These are phyloP conservation scores for Mitragyna speciosa DNA, from an alignment of 257 asterid species.

Conservation along the genomic window DNA sequence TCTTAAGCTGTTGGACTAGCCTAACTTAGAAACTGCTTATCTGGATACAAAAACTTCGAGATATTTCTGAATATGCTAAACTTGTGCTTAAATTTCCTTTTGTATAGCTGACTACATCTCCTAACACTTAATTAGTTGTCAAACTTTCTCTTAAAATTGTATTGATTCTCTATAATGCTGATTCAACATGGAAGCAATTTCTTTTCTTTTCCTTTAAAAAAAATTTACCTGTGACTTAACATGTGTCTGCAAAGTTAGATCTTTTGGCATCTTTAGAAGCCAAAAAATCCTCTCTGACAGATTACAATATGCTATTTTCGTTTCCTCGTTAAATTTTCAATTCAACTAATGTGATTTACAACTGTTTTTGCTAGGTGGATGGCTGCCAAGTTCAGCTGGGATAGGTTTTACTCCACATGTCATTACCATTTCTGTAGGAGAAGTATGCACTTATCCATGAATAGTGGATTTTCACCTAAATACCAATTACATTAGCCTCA, in stretches of 20 bases:
- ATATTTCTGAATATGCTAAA: background rate
- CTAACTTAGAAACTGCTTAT: background rate
- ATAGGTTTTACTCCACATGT: constrained; percentile 70
- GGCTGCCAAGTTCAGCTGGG: constrained; percentile 59
- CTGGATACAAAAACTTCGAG: background rate
- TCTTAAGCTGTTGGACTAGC: background rate
- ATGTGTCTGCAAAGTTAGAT: background rate
- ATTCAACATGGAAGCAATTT: background rate
- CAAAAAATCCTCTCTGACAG: background rate
- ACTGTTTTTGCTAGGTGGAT: constrained; percentile 57
- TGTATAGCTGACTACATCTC: background rate
- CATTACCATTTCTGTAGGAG: constrained; percentile 66
- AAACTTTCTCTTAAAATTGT: background rate
- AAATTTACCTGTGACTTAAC: background rate
- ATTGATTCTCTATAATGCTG: background rate
- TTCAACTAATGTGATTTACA: constrained; percentile 4
- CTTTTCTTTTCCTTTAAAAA: background rate
- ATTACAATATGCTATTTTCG: background rate
- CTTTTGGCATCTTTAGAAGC: background rate
- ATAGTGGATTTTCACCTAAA: background rate
- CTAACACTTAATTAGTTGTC: background rate
- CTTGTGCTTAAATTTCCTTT: background rate
- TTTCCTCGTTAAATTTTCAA: background rate
- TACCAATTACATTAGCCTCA: background rate
- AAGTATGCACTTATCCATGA: constrained; percentile 43